phyloP scores from a whole-genome alignment of 148 eudicot genomes.

The Chenopodium formosanum region DNA sequence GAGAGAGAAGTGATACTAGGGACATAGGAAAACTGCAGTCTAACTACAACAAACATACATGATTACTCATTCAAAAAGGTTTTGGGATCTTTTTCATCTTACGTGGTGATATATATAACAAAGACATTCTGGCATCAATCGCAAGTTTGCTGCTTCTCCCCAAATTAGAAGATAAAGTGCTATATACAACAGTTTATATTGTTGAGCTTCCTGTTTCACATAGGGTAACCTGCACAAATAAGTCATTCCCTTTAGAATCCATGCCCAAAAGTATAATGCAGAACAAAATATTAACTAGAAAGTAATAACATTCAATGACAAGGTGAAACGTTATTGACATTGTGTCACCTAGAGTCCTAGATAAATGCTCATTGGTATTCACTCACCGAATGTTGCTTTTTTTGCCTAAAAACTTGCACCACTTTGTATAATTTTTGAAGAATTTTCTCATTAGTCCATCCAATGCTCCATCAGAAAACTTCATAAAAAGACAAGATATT shows the following conservation, averaged over 20 bases:
- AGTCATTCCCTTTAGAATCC: constrained; percentile 19
- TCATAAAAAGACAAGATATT: constrained; percentile 27
- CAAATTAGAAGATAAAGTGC: constrained; percentile 94
- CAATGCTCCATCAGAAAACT: constrained; percentile 70
- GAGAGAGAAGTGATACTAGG: background rate
- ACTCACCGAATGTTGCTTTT: constrained; percentile 85
- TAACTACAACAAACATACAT: background rate
- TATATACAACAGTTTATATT: constrained; percentile 76
- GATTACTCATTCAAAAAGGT: background rate
- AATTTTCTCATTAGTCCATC: constrained; percentile 89
- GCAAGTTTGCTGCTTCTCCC: constrained; percentile 97
- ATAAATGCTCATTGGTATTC: background rate
- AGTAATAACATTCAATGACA: background rate
- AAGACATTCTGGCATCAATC: constrained; percentile 96
- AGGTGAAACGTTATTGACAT: background rate
- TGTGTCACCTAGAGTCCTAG: background rate
- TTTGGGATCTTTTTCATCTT: constrained; percentile 37
- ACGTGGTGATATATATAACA: constrained; percentile 98
- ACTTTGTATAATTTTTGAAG: constrained; percentile 85
- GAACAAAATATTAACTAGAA: background rate
- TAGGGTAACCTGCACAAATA: constrained; percentile 72
- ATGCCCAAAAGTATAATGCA: background rate
- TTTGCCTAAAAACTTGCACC: constrained; percentile 90
- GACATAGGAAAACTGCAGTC: background rate
- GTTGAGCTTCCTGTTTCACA: constrained; percentile 91